phyloP scores from a whole-genome alignment of 805 yeast species.

The Yarrowia hollandica region DNA sequence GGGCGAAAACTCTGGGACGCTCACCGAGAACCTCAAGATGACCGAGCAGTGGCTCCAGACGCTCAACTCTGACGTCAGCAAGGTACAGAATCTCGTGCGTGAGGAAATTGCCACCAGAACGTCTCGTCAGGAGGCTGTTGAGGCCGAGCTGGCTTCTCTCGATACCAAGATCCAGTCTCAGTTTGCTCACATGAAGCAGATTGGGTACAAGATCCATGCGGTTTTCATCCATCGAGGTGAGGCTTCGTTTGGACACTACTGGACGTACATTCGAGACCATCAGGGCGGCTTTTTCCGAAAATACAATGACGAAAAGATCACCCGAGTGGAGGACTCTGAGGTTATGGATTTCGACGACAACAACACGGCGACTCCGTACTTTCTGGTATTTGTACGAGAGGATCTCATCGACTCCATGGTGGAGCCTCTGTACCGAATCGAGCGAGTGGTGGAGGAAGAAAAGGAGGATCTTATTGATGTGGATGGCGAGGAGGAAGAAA shows the following conservation, averaged over 20 bases:
- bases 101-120: constrained; percentile 51
- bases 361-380: constrained; percentile 92
- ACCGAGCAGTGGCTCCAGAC: constrained; percentile 58
- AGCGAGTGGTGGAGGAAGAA: constrained; percentile 1
- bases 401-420: constrained; percentile 47
- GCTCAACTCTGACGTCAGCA: constrained; percentile 33
- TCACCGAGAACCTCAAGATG: constrained; percentile 54
- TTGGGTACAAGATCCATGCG: constrained; percentile 84
- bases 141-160: constrained; percentile 47
- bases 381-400: constrained; percentile 76
- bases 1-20: constrained; percentile 46
- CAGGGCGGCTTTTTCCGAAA: constrained; percentile 69
- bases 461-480: constrained; percentile 12
- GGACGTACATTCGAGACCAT: constrained; percentile 88
- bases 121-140: constrained; percentile 47
- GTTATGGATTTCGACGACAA: constrained; percentile 39
- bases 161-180: constrained; percentile 56
- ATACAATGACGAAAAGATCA: constrained; percentile 94
- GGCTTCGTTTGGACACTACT: constrained; percentile 94
- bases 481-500: constrained; percentile 3
- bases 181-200: constrained; percentile 58
- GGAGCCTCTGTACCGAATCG: constrained; percentile 27
- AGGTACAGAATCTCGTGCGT: constrained; percentile 41
- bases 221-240: constrained; percentile 94
- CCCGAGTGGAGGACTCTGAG: constrained; percentile 63